Evolutionary conservation across 2,329 filamentous ascomycete species (phyloP).

Genomic region (Bimuria novae-zelandiae): DNA sequence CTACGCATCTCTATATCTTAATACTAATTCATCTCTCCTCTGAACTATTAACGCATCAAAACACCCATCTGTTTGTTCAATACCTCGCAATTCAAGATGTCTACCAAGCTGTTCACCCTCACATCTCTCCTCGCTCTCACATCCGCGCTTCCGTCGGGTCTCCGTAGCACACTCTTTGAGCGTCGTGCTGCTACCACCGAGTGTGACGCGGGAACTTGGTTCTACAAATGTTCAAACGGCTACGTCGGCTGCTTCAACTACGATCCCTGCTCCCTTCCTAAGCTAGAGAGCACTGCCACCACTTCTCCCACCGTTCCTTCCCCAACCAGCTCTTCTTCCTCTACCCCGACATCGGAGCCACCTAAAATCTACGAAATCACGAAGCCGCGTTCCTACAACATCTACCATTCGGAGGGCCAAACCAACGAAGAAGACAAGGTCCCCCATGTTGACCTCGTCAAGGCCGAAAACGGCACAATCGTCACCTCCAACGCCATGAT

Average conservation of each 20-base stretch:
- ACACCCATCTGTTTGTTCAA: not conserved
- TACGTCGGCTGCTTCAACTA: conserved; percentile 12
- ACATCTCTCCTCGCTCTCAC: conserved; percentile 5
- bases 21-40: not conserved
- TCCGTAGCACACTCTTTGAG: not conserved
- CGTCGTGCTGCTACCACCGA: not conserved
- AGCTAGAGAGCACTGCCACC: not conserved
- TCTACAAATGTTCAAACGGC: conserved; percentile 12
- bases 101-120: conserved; percentile 9
- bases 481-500: conserved; percentile 9
- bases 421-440: conserved; percentile 6
- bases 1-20: not conserved
- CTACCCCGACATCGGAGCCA: not conserved
- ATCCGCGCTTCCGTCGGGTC: not conserved
- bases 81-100: not conserved
- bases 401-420: conserved; percentile 3
- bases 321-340: not conserved
- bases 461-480: not conserved
- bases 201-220: conserved; percentile 2
- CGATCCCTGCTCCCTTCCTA: not conserved
- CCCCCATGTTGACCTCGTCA: conserved; percentile 12
- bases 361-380: not conserved
- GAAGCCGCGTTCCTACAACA: conserved; percentile 12
- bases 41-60: not conserved
- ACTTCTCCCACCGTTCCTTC: not conserved